Conservation (phyloP, 805 yeast species). For the Ogataea nitratoaversa region DNA sequence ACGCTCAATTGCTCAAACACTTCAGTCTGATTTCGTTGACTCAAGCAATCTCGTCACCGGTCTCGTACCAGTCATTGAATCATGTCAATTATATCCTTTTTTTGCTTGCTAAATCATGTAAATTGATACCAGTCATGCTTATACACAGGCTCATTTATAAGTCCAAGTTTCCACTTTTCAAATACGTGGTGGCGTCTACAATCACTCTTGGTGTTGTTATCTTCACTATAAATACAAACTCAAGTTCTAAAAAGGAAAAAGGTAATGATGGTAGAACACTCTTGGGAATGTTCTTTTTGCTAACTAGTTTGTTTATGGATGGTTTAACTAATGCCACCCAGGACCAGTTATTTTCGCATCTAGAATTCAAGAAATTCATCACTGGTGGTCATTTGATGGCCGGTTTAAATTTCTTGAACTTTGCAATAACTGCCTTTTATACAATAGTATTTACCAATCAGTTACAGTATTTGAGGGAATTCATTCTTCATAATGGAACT, state of each 20-base stretch:
- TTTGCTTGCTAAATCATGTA: slow-evolving; percentile 87
- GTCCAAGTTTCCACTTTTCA: slow-evolving; percentile 66
- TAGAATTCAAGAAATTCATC: slow-evolving; percentile 33
- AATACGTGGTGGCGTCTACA: slow-evolving; percentile 70
- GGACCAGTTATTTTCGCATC: slow-evolving; percentile 67
- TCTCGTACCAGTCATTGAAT: slow-evolving; percentile 71
- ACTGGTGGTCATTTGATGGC: slow-evolving; percentile 91
- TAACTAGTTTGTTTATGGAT: slow-evolving; percentile 69
- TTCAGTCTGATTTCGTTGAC: slow-evolving; percentile 59
- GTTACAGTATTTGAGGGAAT: slow-evolving; percentile 42
- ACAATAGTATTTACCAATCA: slow-evolving; percentile 46
- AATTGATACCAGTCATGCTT: slow-evolving; percentile 88
- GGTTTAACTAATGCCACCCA: slow-evolving; percentile 94
- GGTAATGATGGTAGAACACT: slow-evolving; percentile 39
- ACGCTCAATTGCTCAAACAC: slow-evolving; percentile 28
- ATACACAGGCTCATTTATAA: slow-evolving; percentile 72
- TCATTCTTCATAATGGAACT: slow-evolving; percentile 46
- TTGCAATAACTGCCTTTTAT: slow-evolving; percentile 46
- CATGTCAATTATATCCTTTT: slow-evolving; percentile 85
- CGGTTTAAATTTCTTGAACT: slow-evolving; percentile 46
- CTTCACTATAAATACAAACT: slow-evolving; percentile 48
- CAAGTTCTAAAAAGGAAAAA: slow-evolving; percentile 21
- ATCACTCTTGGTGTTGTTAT: slow-evolving; percentile 81
- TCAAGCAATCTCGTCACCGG: slow-evolving; percentile 77
- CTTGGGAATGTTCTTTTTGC: slow-evolving; percentile 59